Evolutionary conservation across 768 basidiomycete species (phyloP).

Genomic region (Xerocomellus intermedius): DNA sequence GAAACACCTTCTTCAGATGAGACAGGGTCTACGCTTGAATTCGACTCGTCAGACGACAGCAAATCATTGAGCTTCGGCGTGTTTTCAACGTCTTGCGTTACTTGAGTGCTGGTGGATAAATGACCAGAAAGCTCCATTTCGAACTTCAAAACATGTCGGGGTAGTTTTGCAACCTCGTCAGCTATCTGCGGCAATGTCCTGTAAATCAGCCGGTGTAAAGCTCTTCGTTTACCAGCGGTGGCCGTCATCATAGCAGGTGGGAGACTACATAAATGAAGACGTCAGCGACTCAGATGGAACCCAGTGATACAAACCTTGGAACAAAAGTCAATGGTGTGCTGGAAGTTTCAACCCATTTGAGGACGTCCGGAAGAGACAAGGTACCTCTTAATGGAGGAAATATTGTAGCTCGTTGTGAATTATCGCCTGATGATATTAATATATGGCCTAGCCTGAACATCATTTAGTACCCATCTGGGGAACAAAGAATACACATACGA

Average conservation of each 20-base stretch:
- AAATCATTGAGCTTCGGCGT: neutral
- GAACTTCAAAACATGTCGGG: conserved; percentile 35
- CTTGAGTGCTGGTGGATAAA: neutral
- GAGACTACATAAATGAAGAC: conserved; percentile 31
- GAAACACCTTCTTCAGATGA: neutral
- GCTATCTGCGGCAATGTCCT: conserved; percentile 29
- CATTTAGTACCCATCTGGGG: conserved; percentile 3
- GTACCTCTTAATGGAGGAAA: conserved; percentile 48
- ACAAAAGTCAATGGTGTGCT: conserved; percentile 43
- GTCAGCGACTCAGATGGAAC: neutral
- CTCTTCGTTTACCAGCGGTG: conserved; percentile 30
- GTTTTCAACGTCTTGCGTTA: neutral
- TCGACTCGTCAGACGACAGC: neutral
- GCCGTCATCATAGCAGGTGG: conserved; percentile 36
- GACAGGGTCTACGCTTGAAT: neutral
- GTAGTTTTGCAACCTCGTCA: conserved; percentile 5
- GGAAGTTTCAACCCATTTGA: conserved; percentile 44
- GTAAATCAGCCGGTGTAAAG: conserved; percentile 51
- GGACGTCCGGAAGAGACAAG: conserved; percentile 39
- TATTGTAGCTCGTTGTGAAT: conserved; percentile 38
- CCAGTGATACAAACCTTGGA: conserved; percentile 42
- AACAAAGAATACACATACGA: conserved; percentile 32
- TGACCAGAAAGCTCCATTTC: conserved; percentile 35
- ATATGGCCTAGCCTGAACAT: conserved; percentile 56
- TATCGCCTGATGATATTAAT: conserved; percentile 42